Conservation (phyloP, 2,329 filamentous ascomycete species). For the Pestalotiopsis sp. region DNA sequence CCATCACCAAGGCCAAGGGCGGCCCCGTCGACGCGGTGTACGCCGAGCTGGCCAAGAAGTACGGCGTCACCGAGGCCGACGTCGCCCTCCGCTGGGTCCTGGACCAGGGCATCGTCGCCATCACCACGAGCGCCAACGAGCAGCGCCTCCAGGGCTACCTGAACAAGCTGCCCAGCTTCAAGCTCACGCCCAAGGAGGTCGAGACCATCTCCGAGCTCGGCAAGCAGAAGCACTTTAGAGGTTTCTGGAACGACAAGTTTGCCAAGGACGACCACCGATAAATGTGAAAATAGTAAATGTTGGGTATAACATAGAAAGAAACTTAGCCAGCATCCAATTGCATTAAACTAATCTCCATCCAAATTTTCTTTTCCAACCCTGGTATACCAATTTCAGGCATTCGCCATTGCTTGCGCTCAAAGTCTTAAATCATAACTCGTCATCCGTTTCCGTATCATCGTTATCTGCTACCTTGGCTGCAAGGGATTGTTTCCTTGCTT, state of each 20-base stretch:
- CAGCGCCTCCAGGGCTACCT: constrained; percentile 59
- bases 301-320: not conserved
- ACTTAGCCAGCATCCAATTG: not conserved
- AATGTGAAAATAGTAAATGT: not conserved
- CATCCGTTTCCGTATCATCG: constrained; percentile 57
- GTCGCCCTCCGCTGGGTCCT: constrained; percentile 61
- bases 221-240: constrained; percentile 61
- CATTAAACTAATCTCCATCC: not conserved
- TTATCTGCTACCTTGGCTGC: constrained; percentile 31
- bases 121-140: constrained; percentile 63
- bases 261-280: constrained; percentile 50
- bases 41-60: constrained; percentile 55
- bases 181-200: constrained; percentile 61
- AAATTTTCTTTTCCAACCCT: not conserved
- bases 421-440: constrained; percentile 47
- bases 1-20: constrained; percentile 42
- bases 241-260: constrained; percentile 59
- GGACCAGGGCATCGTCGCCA: constrained; percentile 58
- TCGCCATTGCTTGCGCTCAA: not conserved
- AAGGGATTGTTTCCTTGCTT: constrained; percentile 31
- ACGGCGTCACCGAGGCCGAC: constrained; percentile 57
- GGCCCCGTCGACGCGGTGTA: constrained; percentile 58
- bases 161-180: constrained; percentile 52
- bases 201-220: constrained; percentile 57
- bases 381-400: not conserved